These are phyloP conservation scores for Podospora australis DNA, from an alignment of 495 filamentous ascomycete species.

Conservation along the genomic window DNA sequence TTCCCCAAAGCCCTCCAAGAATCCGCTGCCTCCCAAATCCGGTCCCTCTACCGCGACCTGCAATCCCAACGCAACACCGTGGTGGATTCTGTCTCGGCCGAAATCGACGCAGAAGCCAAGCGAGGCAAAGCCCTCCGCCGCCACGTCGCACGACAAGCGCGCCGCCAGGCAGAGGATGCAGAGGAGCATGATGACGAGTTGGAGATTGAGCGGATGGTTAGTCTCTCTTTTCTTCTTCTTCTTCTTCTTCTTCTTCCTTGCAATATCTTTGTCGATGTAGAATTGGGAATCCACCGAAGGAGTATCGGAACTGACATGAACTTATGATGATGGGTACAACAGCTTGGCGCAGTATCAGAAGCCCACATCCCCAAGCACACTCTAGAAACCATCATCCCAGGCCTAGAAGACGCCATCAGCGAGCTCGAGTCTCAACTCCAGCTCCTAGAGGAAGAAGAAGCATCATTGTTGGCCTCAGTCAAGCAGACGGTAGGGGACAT, in stretches of 20 bases:
- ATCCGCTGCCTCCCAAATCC: constrained; percentile 68
- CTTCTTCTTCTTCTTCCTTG: too few relatives aligned
- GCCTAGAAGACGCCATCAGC: constrained; percentile 58
- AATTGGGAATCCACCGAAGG: background rate
- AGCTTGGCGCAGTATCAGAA: constrained; percentile 55
- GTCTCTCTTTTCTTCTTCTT: constrained; percentile 11
- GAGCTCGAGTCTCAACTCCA: constrained; percentile 62
- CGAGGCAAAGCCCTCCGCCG: constrained; percentile 57
- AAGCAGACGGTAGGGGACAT: constrained; percentile 59
- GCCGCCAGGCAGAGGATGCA: constrained; percentile 47
- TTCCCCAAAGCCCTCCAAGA: constrained; percentile 65
- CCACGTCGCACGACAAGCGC: constrained; percentile 51
- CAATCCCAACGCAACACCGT: constrained; percentile 63
- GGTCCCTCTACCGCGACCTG: constrained; percentile 70
- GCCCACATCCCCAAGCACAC: constrained; percentile 46
- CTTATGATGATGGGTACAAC: constrained; percentile 34
- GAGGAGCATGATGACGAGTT: constrained; percentile 59
- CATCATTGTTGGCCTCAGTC: constrained; percentile 52
- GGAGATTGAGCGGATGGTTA: constrained; percentile 63
- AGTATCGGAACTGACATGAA: background rate
- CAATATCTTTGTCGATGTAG: too few relatives aligned
- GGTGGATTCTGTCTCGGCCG: constrained; percentile 58
- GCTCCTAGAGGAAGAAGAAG: constrained; percentile 57
- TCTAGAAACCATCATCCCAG: constrained; percentile 55
- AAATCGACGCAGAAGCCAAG: constrained; percentile 61